Conservation (phyloP, 345 rosid species). For the Lenwebbia sp. region DNA sequence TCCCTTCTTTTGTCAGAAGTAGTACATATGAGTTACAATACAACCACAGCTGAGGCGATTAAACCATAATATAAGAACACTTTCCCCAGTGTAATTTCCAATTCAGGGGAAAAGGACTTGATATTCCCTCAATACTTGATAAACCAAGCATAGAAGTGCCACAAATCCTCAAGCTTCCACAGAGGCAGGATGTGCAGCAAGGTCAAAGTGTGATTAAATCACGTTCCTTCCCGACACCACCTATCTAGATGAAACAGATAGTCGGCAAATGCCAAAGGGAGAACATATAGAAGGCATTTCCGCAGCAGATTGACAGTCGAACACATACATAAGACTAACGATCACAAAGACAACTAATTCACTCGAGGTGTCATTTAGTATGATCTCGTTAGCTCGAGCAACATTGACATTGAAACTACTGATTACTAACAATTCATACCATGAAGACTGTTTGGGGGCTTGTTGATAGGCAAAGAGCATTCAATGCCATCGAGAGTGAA, state of each 20-base stretch:
- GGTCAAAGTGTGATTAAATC: neutral
- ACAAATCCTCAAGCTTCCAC: neutral
- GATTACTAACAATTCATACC: constrained; percentile 28
- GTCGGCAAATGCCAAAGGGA: neutral
- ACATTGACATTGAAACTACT: neutral
- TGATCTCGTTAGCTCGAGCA: neutral
- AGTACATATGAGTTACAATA: neutral
- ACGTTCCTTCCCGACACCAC: neutral
- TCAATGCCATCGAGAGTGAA: constrained; percentile 62
- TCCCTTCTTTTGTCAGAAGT: neutral
- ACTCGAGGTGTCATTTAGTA: neutral
- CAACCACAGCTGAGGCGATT: neutral
- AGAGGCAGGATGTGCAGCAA: neutral
- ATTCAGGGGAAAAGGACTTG: neutral
- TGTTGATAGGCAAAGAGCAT: constrained; percentile 69
- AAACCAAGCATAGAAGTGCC: neutral
- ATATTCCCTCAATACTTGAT: neutral
- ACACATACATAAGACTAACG: neutral
- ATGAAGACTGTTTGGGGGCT: constrained; percentile 88
- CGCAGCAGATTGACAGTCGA: neutral
- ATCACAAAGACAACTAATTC: neutral
- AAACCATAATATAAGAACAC: neutral
- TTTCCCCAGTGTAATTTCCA: neutral
- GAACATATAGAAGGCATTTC: neutral
- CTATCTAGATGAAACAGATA: neutral